These are phyloP conservation scores for Alternaria brassicae DNA, from an alignment of 2,329 filamentous ascomycete genomes.

Conservation along the genomic window DNA sequence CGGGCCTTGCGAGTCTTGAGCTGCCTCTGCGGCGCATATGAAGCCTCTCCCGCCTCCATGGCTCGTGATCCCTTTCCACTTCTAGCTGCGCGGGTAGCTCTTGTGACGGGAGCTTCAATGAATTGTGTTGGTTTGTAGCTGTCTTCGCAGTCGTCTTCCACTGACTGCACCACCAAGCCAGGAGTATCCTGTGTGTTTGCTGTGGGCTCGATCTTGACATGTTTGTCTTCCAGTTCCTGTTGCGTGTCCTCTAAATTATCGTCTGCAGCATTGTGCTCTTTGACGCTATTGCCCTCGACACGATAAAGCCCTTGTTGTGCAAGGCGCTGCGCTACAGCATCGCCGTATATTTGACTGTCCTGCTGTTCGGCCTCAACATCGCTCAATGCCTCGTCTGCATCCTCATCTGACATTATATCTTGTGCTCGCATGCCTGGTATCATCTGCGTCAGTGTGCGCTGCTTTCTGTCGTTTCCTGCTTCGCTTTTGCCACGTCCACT, in stretches of 20 bases:
- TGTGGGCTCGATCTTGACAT: not conserved
- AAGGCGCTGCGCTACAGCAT: slow-evolving; percentile 26
- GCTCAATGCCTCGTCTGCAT: slow-evolving; percentile 24
- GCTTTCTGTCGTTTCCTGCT: slow-evolving; percentile 28
- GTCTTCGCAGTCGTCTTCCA: slow-evolving; percentile 27
- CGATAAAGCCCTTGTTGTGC: slow-evolving; percentile 26
- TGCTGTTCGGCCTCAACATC: slow-evolving; percentile 25
- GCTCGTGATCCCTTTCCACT: not conserved
- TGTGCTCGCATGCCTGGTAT: slow-evolving; percentile 33
- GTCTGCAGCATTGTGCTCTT: not conserved
- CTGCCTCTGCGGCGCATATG: not conserved
- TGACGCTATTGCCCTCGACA: not conserved
- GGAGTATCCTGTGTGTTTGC: not conserved
- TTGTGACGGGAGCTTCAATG: slow-evolving; percentile 30
- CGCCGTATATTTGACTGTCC: slow-evolving; percentile 19
- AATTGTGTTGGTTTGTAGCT: slow-evolving; percentile 41
- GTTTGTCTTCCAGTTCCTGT: not conserved
- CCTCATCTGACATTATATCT: slow-evolving; percentile 28
- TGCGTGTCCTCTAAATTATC: not conserved
- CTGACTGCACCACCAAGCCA: slow-evolving; percentile 6
- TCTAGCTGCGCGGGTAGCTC: slow-evolving; percentile 18
- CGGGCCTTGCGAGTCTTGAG: slow-evolving; percentile 21
- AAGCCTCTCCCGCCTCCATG: not conserved
- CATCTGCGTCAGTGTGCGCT: slow-evolving; percentile 48
- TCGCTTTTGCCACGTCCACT: slow-evolving; percentile 18